phyloP scores from a whole-genome alignment of 305 asterid species.

The Euphrasia arctica region DNA sequence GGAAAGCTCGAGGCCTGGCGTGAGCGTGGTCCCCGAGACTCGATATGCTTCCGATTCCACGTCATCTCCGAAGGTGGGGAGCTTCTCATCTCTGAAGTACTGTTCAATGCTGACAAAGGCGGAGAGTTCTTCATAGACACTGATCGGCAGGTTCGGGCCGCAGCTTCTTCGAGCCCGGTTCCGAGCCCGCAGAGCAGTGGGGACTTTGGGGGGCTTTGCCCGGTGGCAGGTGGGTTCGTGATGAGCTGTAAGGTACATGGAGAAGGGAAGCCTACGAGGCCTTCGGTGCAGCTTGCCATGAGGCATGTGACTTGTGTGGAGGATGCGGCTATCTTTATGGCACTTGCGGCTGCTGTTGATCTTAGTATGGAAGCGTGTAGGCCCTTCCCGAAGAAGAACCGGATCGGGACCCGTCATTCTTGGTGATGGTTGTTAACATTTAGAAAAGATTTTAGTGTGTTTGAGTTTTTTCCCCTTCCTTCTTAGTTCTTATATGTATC shows the following conservation, averaged over 20 bases:
- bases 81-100: constrained; percentile 59
- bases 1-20: constrained; percentile 93
- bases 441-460: neutral
- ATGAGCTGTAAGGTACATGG: constrained; percentile 80
- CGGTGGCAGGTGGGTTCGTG: constrained; percentile 61
- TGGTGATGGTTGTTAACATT: constrained; percentile 31
- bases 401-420: constrained; percentile 51
- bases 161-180: constrained; percentile 36
- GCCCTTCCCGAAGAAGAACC: constrained; percentile 55
- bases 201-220: constrained; percentile 46
- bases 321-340: constrained; percentile 85
- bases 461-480: neutral
- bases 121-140: constrained; percentile 75
- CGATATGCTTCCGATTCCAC: constrained; percentile 66
- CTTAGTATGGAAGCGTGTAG: constrained; percentile 78
- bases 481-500: neutral
- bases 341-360: constrained; percentile 82
- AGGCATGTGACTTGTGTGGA: constrained; percentile 71
- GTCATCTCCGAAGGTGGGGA: constrained; percentile 55
- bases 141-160: constrained; percentile 45
- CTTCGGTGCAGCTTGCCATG: constrained; percentile 67
- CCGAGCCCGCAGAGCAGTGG: constrained; percentile 76
- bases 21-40: constrained; percentile 51
- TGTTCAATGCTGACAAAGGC: constrained; percentile 66
- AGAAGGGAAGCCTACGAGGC: constrained; percentile 72